Percentiles rank a stretch among this genome's conserved stretches.
Conservation (phyloP, 139 green algal species). For the Raphidocelis subcapitata region DNA sequence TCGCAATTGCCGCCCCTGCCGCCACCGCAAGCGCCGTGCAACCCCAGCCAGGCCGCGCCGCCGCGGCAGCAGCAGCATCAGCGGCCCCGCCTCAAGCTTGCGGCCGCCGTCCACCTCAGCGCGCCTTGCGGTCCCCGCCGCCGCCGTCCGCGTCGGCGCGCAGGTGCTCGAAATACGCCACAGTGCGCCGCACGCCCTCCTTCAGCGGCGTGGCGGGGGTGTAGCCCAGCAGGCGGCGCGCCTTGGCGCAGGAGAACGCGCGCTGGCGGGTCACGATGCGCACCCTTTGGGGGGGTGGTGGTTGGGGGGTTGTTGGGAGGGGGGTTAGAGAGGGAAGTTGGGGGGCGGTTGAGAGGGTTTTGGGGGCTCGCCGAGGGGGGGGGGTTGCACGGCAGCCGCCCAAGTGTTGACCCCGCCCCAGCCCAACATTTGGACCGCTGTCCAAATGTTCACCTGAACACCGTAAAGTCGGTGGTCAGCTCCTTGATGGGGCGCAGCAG, state of each 20-base stretch:
- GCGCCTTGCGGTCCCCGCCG: neutral
- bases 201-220: conserved; percentile 45
- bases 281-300: conserved; percentile 30
- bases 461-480: conserved; percentile 70
- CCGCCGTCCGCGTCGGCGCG: neutral
- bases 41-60: too few species aligned
- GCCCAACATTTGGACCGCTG: too few species aligned
- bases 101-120: neutral
- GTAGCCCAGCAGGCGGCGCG: conserved; percentile 59
- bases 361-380: too few species aligned
- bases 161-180: conserved; percentile 53
- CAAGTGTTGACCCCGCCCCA: too few species aligned
- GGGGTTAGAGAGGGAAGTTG: too few species aligned
- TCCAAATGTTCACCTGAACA: too few species aligned
- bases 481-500: conserved; percentile 51
- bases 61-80: too few species aligned
- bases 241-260: conserved; percentile 45
- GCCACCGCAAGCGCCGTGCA: too few species aligned
- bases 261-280: conserved; percentile 49
- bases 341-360: too few species aligned
- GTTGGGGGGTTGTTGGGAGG: neutral
- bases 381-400: too few species aligned
- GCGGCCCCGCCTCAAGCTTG: too few species aligned
- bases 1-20: too few species aligned
- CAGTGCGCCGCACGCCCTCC: conserved; percentile 55